These are phyloP conservation scores for Anastatica hierochuntica DNA, from an alignment of 345 rosid genomes.

Conservation along the genomic window DNA sequence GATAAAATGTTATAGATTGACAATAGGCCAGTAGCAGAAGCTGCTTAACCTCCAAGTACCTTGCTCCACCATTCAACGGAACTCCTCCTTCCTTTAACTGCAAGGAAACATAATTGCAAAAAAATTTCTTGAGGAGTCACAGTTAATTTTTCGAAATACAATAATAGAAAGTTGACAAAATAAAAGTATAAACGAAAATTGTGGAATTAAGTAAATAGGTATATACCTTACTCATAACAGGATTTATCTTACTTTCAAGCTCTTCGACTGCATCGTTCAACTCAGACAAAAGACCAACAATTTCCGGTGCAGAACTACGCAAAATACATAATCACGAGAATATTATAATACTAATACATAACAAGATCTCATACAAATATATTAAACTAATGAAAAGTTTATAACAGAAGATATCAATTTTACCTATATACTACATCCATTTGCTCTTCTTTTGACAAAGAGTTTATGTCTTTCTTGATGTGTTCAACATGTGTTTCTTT, in stretches of 20 bases:
- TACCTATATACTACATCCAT: conserved; percentile 83
- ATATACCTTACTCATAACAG: conserved; percentile 54
- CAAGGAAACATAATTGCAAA: conserved; percentile 12
- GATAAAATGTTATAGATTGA: conserved; percentile 83
- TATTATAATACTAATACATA: not conserved
- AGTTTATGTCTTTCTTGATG: conserved; percentile 62
- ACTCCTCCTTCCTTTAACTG: conserved; percentile 46
- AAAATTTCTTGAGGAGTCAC: not conserved
- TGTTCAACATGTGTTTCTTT: conserved; percentile 32
- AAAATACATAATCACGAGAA: not conserved
- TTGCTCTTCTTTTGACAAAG: conserved; percentile 77
- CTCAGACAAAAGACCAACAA: conserved; percentile 79
- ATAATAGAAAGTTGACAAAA: no score
- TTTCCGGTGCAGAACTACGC: conserved; percentile 87
- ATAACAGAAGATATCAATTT: not conserved
- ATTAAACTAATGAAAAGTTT: not conserved
- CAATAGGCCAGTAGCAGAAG: conserved; percentile 67
- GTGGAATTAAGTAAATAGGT: not conserved
- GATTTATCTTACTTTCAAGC: conserved; percentile 66
- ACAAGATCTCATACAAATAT: not conserved
- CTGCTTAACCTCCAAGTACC: conserved; percentile 75
- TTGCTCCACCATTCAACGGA: conserved; percentile 38
- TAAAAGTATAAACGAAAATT: no score
- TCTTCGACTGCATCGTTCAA: conserved; percentile 55
- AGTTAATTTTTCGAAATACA: no score